Evolutionary conservation across 345 rosid species (phyloP).

Genomic region (Anastatica hierochuntica): DNA sequence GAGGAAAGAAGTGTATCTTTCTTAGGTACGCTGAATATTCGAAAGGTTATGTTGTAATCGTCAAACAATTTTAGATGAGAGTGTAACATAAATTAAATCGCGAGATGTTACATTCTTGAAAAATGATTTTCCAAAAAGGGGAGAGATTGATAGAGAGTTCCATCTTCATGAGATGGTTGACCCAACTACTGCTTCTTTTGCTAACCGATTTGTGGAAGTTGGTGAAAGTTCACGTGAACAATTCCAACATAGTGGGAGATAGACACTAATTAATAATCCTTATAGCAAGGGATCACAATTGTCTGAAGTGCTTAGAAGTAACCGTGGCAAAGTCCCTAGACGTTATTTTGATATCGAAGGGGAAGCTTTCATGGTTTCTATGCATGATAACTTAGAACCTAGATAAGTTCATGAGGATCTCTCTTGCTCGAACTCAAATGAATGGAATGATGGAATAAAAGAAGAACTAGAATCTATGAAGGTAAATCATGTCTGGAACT

Average conservation of each 20-base stretch:
- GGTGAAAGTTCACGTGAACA: background rate
- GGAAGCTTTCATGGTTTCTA: background rate
- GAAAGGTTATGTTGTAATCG: background rate
- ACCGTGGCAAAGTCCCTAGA: background rate
- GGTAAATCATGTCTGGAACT: no score
- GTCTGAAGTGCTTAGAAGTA: background rate
- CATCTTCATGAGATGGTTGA: background rate
- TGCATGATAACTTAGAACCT: background rate
- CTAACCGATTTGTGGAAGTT: background rate
- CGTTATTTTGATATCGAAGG: background rate
- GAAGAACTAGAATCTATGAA: background rate
- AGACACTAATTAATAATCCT: background rate
- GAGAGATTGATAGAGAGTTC: background rate
- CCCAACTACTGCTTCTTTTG: background rate
- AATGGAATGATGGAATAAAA: background rate
- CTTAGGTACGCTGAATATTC: background rate
- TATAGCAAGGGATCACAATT: background rate
- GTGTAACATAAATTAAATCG: background rate
- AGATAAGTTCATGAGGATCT: background rate
- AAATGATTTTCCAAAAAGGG: background rate
- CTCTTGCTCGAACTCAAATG: background rate
- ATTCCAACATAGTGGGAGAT: background rate
- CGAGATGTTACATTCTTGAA: slow-evolving; percentile 14
- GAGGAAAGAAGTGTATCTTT: background rate
- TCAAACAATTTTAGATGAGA: background rate